Conservation (phyloP, 257 asterid genomes). For the Leptodermis oblonga region DNA sequence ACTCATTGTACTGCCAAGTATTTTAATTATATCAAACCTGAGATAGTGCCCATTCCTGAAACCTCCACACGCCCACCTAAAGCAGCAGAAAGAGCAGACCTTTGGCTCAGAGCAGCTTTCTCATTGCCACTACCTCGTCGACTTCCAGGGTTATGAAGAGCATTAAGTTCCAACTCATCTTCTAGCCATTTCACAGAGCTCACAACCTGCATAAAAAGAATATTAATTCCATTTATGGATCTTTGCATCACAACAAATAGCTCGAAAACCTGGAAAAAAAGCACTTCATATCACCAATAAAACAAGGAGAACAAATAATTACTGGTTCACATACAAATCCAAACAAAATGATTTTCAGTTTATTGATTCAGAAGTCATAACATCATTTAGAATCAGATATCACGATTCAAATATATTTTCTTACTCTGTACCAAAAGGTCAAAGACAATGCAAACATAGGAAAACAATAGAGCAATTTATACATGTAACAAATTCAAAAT, state of each 20-base stretch:
- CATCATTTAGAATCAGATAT: neutral
- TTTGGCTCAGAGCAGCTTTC: conserved; percentile 90
- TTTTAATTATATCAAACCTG: conserved; percentile 44
- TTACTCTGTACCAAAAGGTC: neutral
- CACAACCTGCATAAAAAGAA: conserved; percentile 61
- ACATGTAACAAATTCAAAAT: neutral
- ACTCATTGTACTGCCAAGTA: conserved; percentile 18
- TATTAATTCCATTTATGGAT: neutral
- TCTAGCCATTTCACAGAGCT: conserved; percentile 99
- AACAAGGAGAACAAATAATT: neutral
- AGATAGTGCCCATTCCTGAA: conserved; percentile 81
- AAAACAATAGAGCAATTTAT: neutral
- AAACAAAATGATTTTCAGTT: neutral
- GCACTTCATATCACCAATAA: neutral
- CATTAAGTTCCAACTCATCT: conserved; percentile 99
- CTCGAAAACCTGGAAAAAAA: neutral
- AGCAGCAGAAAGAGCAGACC: conserved; percentile 95
- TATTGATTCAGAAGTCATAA: neutral
- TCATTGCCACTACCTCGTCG: conserved; percentile 89
- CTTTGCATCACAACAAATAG: neutral
- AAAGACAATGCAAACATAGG: neutral
- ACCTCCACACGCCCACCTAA: conserved; percentile 94
- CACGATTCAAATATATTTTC: neutral
- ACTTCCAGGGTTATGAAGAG: conserved; percentile 98
- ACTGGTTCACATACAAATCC: neutral